Evolutionary conservation across 345 rosid genomes (phyloP).

Genomic region (Clarkia xantiana): DNA sequence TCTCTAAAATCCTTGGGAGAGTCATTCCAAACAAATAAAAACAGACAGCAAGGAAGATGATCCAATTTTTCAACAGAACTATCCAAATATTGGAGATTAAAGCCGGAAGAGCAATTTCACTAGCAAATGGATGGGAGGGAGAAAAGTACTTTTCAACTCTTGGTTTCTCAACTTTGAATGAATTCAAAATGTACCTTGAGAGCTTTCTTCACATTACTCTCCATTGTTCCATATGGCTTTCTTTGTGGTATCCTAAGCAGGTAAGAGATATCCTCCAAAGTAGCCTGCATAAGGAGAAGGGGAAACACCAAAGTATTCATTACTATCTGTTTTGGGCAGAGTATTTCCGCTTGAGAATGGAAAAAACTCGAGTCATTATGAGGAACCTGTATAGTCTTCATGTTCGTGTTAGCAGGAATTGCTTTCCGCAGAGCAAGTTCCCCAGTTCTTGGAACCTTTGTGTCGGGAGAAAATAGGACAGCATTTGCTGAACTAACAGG

Average conservation of each 20-base stretch:
- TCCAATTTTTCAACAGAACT: neutral
- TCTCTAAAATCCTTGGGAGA: neutral
- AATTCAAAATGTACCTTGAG: constrained; percentile 31
- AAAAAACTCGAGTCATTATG: constrained; percentile 4
- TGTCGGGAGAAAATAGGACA: constrained; percentile 76
- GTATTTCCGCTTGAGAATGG: neutral
- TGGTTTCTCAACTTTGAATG: neutral
- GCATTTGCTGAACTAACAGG: constrained; percentile 48
- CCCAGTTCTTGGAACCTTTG: constrained; percentile 87
- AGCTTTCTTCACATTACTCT: constrained; percentile 87
- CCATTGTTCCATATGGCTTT: constrained; percentile 95
- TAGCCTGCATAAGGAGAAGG: constrained; percentile 31
- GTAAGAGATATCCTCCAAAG: constrained; percentile 82
- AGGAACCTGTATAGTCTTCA: constrained; percentile 73
- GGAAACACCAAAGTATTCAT: constrained; percentile 10
- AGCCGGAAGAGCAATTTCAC: neutral
- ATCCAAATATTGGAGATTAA: neutral
- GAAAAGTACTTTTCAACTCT: neutral
- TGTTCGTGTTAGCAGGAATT: constrained; percentile 77
- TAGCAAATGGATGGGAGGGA: neutral
- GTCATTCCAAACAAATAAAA: no score
- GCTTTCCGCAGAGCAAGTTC: constrained; percentile 85
- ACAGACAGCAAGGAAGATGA: no score
- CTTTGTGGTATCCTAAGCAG: constrained; percentile 90
- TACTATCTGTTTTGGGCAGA: neutral